Evolutionary conservation across 2,329 filamentous ascomycete genomes (phyloP).

Genomic region (Polytolypa hystricis): DNA sequence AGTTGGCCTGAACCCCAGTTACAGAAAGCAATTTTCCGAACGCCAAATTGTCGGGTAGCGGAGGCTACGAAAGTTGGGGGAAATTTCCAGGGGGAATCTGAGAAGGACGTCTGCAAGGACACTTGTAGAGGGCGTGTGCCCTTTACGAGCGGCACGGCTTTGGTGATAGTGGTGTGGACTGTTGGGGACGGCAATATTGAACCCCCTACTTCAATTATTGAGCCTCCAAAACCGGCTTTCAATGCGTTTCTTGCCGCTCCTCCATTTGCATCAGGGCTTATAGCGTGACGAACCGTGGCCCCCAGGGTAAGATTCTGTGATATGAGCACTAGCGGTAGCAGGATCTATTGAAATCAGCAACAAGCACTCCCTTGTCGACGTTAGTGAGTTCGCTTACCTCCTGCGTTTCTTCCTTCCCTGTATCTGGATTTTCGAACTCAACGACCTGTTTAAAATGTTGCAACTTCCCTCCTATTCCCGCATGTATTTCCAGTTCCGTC

Average conservation of each 20-base stretch:
- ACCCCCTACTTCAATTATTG: constrained; percentile 19
- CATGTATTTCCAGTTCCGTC: constrained; percentile 21
- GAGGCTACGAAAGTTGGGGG: constrained; percentile 24
- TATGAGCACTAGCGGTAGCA: constrained; percentile 19
- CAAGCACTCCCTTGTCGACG: not conserved
- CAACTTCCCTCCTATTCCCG: constrained; percentile 23
- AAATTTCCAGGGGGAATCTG: constrained; percentile 17
- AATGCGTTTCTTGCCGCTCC: constrained; percentile 9
- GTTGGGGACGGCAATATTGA: constrained; percentile 22
- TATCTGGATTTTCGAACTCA: constrained; percentile 17
- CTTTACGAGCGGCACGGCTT: constrained; percentile 21
- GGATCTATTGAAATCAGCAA: constrained; percentile 18
- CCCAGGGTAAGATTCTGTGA: constrained; percentile 23
- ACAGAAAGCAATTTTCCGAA: constrained; percentile 21
- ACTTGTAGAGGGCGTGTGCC: constrained; percentile 25
- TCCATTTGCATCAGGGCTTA: constrained; percentile 19
- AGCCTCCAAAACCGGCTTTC: constrained; percentile 23
- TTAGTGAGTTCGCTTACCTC: constrained; percentile 15
- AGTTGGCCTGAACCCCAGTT: constrained; percentile 29
- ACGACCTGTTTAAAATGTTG: constrained; percentile 15
- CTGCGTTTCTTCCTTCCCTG: constrained; percentile 15
- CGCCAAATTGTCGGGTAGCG: constrained; percentile 21
- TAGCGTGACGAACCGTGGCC: constrained; percentile 20
- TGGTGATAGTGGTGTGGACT: constrained; percentile 20
- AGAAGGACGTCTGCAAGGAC: constrained; percentile 19